phyloP scores from a whole-genome alignment of 1,284 basidiomycete genomes.

The Pulveroboletus sp. region DNA sequence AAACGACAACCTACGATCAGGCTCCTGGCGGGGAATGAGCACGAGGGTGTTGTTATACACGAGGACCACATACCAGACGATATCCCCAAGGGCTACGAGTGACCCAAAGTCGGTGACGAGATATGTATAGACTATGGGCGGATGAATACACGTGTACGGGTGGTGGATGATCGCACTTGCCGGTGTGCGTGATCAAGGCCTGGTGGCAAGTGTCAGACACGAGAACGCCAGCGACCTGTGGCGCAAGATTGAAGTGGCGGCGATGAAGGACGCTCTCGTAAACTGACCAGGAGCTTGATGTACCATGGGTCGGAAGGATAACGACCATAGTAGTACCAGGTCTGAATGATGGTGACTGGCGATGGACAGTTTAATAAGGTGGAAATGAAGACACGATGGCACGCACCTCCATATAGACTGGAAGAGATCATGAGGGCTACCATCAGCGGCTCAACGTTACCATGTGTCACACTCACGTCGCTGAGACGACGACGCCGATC shows the following conservation, averaged over 20 bases:
- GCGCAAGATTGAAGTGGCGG: background rate
- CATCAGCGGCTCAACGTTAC: background rate
- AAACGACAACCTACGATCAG: slow-evolving; percentile 42
- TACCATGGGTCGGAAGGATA: slow-evolving; percentile 53
- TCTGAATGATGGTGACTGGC: slow-evolving; percentile 59
- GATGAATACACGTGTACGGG: background rate
- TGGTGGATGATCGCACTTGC: slow-evolving; percentile 34
- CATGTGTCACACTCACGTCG: slow-evolving; percentile 40
- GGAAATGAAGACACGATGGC: background rate
- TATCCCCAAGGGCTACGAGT: slow-evolving; percentile 32
- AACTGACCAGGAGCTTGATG: slow-evolving; percentile 46
- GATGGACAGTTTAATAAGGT: background rate
- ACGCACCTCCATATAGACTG: slow-evolving; percentile 56
- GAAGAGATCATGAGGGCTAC: background rate
- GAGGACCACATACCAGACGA: slow-evolving; percentile 48
- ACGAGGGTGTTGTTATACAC: background rate
- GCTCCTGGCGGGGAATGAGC: slow-evolving; percentile 41
- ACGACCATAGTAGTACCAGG: slow-evolving; percentile 54
- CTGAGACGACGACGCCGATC: slow-evolving; percentile 54
- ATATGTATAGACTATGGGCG: slow-evolving; percentile 54
- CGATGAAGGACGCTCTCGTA: background rate
- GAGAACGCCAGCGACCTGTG: slow-evolving; percentile 51
- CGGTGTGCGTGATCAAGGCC: slow-evolving; percentile 55
- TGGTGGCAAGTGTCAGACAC: slow-evolving; percentile 58
- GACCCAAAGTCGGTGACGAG: slow-evolving; percentile 32